These are phyloP conservation scores for Phytophthora hybrid DNA, from an alignment of 352 stramenopile genomes.

Conservation along the genomic window DNA sequence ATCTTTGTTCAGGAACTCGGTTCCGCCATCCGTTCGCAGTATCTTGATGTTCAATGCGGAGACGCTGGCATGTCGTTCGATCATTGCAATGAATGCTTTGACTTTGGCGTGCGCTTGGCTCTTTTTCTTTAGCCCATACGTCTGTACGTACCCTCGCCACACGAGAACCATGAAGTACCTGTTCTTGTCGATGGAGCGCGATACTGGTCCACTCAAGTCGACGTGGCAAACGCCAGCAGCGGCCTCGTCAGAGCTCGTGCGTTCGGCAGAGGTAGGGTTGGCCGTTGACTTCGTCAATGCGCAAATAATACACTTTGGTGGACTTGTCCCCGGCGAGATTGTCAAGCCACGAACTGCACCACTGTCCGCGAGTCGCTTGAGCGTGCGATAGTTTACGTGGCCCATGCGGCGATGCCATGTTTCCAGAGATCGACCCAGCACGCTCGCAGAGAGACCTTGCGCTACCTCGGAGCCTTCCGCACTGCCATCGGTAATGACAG, in stretches of 20 bases:
- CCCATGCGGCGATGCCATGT: neutral
- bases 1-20: constrained; percentile 13
- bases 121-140: constrained; percentile 1
- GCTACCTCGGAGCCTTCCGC: neutral
- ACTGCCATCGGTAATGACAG: neutral
- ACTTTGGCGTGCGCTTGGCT: neutral
- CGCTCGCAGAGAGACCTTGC: neutral
- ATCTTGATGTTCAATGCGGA: neutral
- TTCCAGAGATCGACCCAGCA: neutral
- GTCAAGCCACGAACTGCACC: neutral
- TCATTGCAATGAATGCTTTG: constrained; percentile 1
- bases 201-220: neutral
- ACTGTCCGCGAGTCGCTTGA: neutral
- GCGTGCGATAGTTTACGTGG: neutral
- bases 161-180: constrained; percentile 10
- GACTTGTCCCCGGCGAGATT: neutral
- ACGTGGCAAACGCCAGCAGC: neutral
- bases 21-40: constrained; percentile 9
- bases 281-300: neutral
- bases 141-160: constrained; percentile 7
- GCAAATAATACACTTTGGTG: neutral
- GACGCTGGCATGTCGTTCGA: constrained; percentile 1
- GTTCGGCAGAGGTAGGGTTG: neutral
- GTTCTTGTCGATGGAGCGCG: neutral
- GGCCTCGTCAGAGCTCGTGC: neutral